Percentiles rank a stretch among this genome's conserved stretches.
These are phyloP conservation scores for Papiliotrema flavescens DNA, from an alignment of 1,284 basidiomycete genomes.

Conservation along the genomic window DNA sequence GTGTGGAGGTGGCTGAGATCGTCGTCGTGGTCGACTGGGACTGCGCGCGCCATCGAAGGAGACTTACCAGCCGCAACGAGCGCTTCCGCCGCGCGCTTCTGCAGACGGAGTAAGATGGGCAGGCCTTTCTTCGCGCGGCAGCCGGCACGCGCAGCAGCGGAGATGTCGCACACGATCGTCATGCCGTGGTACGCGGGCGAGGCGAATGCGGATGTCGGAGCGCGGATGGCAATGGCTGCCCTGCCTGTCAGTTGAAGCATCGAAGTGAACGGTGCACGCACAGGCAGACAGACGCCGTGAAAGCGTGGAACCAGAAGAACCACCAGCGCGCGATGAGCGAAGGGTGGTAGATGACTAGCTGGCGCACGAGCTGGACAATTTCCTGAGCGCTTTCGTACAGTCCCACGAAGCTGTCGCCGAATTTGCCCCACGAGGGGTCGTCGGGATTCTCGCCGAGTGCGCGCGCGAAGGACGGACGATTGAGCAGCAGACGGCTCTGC, in stretches of 20 bases:
- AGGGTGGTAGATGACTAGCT: slow-evolving; percentile 46
- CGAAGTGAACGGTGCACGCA: slow-evolving; percentile 14
- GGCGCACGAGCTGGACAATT: slow-evolving; percentile 45
- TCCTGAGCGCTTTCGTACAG: slow-evolving; percentile 45
- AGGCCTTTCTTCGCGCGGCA: slow-evolving; percentile 46
- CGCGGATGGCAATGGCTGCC: slow-evolving; percentile 42
- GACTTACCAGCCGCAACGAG: slow-evolving; percentile 6
- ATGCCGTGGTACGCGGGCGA: slow-evolving; percentile 40
- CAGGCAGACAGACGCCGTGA: slow-evolving; percentile 44
- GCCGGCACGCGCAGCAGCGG: slow-evolving; percentile 37
- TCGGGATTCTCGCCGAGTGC: slow-evolving; percentile 38
- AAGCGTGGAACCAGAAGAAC: slow-evolving; percentile 49
- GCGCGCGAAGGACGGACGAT: slow-evolving; percentile 40
- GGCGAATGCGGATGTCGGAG: slow-evolving; percentile 45
- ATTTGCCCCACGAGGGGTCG: slow-evolving; percentile 32
- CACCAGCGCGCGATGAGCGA: slow-evolving; percentile 42
- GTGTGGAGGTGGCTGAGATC: slow-evolving; percentile 1
- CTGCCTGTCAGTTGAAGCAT: slow-evolving; percentile 8
- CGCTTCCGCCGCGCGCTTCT: slow-evolving; percentile 35
- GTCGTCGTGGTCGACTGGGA: background rate
- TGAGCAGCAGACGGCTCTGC: slow-evolving; percentile 43
- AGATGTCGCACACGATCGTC: slow-evolving; percentile 44
- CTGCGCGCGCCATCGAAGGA: background rate
- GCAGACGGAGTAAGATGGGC: slow-evolving; percentile 36
- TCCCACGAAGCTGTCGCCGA: slow-evolving; percentile 37